Evolutionary conservation across 192 early-diverging fungal species (phyloP), one percentile per base, ranked within the genome.

Genomic region (Podila clonocystis): DNA sequence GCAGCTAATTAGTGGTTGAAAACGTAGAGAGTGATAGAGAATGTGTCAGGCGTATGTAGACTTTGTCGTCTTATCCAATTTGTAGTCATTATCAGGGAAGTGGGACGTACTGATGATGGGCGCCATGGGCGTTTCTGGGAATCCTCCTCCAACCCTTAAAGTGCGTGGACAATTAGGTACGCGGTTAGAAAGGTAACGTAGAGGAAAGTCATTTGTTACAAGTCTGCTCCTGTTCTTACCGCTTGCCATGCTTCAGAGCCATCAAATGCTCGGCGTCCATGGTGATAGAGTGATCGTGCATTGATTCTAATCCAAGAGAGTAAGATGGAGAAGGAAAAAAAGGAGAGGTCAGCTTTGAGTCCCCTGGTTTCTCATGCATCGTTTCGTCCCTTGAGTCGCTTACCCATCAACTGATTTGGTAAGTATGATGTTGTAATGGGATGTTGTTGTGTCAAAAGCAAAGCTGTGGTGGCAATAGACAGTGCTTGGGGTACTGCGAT

Each of bases 201-300:
- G 28, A 50, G 63, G 12, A 68, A 58, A 7, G 33, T 11, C 48
- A 52, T 6, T 28, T 33, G 22, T 33, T 17, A 34, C 0, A 20
- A 9, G 36, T 8, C 15, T 15, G 41, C 4, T 45, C 11, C 4
- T 29, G 9, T 38, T 38, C 24, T 11, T 50, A 79, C 75, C 75
- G 71, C 31, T 79, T 79, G 70, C 65, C 60, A 20, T 79, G 75
- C 48, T 72, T 79, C 24, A 79, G 15, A 17, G 75, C 70, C 75
- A 79, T 72, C 17, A 79, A 52, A 59, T 79, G 75, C 30, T 79
- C 75, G 50, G 70, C 70, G 26, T 79, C 75, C 58, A 79, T n/a
- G 19, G 70, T 58, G 22, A 34, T 52, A 29, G 65, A 70, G 11
- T 65, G 58, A 68, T 77, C 62, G 19, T 60, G 64, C 50, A 76